Percentiles rank a stretch among this genome's conserved stretches.
These are phyloP conservation scores for Turnera subulata DNA, from an alignment of 345 rosid species.

Conservation along the genomic window DNA sequence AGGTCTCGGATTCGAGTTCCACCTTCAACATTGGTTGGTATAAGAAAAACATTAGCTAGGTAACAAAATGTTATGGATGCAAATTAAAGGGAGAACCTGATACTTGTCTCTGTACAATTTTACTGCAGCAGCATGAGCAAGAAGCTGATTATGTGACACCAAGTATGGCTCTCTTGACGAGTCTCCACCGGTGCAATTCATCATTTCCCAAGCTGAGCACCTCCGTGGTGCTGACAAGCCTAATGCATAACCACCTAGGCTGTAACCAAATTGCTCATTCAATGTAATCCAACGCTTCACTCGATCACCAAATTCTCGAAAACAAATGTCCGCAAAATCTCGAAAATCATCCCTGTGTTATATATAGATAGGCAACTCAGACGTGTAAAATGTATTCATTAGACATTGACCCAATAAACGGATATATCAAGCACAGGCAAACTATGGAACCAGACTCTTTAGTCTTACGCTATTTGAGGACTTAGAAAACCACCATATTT, in stretches of 20 bases:
- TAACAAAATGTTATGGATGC: not conserved
- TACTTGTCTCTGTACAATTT: constrained; percentile 60
- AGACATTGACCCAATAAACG: not conserved
- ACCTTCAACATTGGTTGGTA: not conserved
- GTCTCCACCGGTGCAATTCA: constrained; percentile 37
- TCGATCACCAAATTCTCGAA: constrained; percentile 75
- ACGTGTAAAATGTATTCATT: not conserved
- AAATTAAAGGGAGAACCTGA: constrained; percentile 39
- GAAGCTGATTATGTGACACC: constrained; percentile 67
- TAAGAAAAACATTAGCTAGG: not conserved
- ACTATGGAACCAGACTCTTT: not conserved
- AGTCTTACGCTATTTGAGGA: constrained; percentile 42
- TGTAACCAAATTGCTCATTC: constrained; percentile 70
- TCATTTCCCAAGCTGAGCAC: constrained; percentile 32
- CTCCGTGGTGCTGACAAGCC: constrained; percentile 75
- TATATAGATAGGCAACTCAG: too few relatives aligned
- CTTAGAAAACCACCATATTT: constrained; percentile 50
- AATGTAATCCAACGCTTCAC: constrained; percentile 84
- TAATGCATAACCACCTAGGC: constrained; percentile 47
- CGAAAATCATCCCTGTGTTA: constrained; percentile 35
- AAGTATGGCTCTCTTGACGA: constrained; percentile 72
- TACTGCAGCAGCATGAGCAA: constrained; percentile 82
- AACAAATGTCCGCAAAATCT: constrained; percentile 68
- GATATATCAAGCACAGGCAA: not conserved
- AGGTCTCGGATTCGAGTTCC: too few relatives aligned